A percentile compares a stretch with the other conserved stretches of the same genome.
Conservation (phyloP, 1,284 basidiomycete species). For the Neonothopanus nambi region DNA sequence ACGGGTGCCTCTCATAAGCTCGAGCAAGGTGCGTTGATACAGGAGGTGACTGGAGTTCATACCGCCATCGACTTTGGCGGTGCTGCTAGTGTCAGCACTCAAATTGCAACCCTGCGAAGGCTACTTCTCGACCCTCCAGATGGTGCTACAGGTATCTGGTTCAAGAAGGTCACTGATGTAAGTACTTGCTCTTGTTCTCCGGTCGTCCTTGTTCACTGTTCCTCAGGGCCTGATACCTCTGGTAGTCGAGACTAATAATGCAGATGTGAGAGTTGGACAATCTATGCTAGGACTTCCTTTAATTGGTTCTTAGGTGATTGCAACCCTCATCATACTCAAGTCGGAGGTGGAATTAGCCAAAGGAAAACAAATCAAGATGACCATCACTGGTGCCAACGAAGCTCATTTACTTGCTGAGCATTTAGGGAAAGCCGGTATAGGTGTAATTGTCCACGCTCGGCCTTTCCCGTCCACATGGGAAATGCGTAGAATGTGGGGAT, state of each 20-base stretch:
- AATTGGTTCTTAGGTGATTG: slow-evolving; percentile 57
- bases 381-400: slow-evolving; percentile 72
- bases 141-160: slow-evolving; percentile 51
- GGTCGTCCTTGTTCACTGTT: too few species aligned
- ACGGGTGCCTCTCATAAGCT: slow-evolving; percentile 64
- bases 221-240: slow-evolving; percentile 43
- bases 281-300: slow-evolving; percentile 60
- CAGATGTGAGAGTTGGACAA: slow-evolving; percentile 58
- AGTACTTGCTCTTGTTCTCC: slow-evolving; percentile 12
- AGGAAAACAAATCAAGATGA: slow-evolving; percentile 47
- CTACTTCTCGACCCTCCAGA: slow-evolving; percentile 53
- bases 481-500: slow-evolving; percentile 44
- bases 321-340: slow-evolving; percentile 75
- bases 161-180: slow-evolving; percentile 52
- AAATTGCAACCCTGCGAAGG: slow-evolving; percentile 62
- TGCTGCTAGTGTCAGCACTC: slow-evolving; percentile 57
- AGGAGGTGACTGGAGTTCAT: slow-evolving; percentile 47
- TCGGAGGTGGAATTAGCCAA: slow-evolving; percentile 59
- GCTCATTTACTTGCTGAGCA: slow-evolving; percentile 76
- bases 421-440: slow-evolving; percentile 68
- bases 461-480: slow-evolving; percentile 66
- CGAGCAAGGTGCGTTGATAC: slow-evolving; percentile 66
- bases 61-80: slow-evolving; percentile 34
- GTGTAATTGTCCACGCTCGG: slow-evolving; percentile 68
- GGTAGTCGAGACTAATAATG: slow-evolving; percentile 63